Percentiles rank a stretch among this genome's conserved stretches.
Evolutionary conservation across 75 land plant genomes (phyloP).

Genomic region (Cunninghamia lanceolata): DNA sequence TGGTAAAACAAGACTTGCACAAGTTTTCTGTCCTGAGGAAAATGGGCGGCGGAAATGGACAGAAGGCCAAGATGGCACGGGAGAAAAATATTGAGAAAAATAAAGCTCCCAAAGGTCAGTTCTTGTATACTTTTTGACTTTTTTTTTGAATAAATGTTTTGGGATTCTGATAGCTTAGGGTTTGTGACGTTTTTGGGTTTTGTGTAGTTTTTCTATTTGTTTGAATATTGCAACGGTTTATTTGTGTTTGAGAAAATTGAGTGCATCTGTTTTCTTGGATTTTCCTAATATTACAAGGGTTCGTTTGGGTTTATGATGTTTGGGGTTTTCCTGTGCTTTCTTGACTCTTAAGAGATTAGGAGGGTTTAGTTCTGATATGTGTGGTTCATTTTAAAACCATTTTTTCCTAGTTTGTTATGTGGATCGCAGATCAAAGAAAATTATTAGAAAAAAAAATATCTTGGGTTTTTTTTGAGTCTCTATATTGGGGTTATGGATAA

Average conservation of each 20-base stretch:
- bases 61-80: conserved; percentile 60
- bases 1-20: too few relatives aligned
- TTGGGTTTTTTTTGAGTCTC: too few relatives aligned
- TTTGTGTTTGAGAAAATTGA: not conserved
- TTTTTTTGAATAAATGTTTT: not conserved
- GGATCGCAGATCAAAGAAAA: not conserved
- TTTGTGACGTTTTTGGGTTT: not conserved
- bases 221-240: not conserved
- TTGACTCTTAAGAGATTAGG: not conserved
- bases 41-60: conserved; percentile 65
- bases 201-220: not conserved
- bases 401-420: not conserved
- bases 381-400: not conserved
- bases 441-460: too few relatives aligned
- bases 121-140: not conserved
- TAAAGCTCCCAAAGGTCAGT: conserved; percentile 30
- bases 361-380: not conserved
- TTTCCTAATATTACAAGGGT: not conserved
- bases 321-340: not conserved
- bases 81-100: conserved; percentile 46
- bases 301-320: not conserved
- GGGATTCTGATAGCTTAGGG: not conserved
- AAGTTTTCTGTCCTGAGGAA: not conserved
- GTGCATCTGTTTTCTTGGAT: not conserved
- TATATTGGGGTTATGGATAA: too few relatives aligned